Evolutionary conservation across 805 yeast species (phyloP).

Genomic region (Starmerella potacharoeniae): DNA sequence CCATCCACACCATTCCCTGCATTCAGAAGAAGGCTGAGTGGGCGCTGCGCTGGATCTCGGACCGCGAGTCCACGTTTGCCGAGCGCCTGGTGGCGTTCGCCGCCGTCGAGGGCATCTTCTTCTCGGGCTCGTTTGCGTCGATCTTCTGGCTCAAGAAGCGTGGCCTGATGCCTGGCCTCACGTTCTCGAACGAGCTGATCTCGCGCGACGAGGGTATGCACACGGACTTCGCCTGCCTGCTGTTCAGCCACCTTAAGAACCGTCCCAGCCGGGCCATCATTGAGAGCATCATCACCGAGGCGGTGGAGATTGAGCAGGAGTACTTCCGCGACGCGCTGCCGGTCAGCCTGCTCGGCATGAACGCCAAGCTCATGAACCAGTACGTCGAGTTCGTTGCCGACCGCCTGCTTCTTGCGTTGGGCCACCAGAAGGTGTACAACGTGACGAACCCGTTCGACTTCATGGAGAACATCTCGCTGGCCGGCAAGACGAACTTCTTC

Average conservation of each 20-base stretch:
- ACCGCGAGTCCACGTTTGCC: constrained; percentile 75
- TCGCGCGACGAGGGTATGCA: constrained; percentile 98
- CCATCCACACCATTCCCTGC: constrained; percentile 92
- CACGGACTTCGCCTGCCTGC: constrained; percentile 93
- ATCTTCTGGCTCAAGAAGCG: constrained; percentile 98
- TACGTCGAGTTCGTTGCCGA: constrained; percentile 97
- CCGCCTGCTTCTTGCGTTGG: constrained; percentile 81
- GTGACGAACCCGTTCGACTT: constrained; percentile 92
- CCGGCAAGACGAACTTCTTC: constrained; percentile 97
- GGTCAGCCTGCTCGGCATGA: constrained; percentile 88
- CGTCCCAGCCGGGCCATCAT: constrained; percentile 74
- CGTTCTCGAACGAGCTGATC: constrained; percentile 93
- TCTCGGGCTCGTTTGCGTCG: constrained; percentile 96
- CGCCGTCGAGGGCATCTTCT: constrained; percentile 97
- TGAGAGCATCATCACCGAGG: constrained; percentile 82
- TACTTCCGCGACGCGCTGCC: constrained; percentile 94
- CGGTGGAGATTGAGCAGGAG: constrained; percentile 87
- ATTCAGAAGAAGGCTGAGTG: constrained; percentile 96
- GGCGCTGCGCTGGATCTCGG: constrained; percentile 96
- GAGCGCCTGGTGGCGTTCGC: constrained; percentile 97
- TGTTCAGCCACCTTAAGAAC: constrained; percentile 84
- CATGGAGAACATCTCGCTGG: constrained; percentile 96
- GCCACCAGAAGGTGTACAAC: constrained; percentile 79
- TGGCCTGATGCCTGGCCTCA: constrained; percentile 97
- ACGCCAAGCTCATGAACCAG: constrained; percentile 86